Evolutionary conservation across 1,139 yeast species (phyloP).

Genomic region (Hansenula sp.): DNA sequence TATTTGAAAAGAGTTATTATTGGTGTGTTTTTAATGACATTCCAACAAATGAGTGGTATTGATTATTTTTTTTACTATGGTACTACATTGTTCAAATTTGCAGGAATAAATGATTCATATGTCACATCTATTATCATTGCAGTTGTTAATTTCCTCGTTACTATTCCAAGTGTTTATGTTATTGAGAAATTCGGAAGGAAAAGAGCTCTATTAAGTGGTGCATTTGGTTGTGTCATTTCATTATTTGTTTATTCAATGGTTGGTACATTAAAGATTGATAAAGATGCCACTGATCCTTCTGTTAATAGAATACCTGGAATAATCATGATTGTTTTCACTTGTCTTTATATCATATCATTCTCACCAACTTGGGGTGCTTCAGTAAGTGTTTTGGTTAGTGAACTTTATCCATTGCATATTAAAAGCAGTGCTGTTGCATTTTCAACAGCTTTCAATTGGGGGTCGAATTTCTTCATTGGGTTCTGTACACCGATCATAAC

Average conservation of each 20-base stretch:
- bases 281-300: conserved; percentile 30
- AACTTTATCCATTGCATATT: conserved; percentile 71
- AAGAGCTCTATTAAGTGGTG: conserved; percentile 55
- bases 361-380: conserved; percentile 88
- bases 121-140: conserved; percentile 66
- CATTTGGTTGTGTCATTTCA: conserved; percentile 56
- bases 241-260: conserved; percentile 62
- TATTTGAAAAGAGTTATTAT: conserved; percentile 39
- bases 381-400: conserved; percentile 70
- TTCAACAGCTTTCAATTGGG: conserved; percentile 73
- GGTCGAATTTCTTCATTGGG: conserved; percentile 70
- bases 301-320: conserved; percentile 34
- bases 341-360: conserved; percentile 71
- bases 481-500: conserved; percentile 70
- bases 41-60: conserved; percentile 53
- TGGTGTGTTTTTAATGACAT: conserved; percentile 42
- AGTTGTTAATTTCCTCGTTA: conserved; percentile 68
- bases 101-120: conserved; percentile 41
- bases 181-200: conserved; percentile 73
- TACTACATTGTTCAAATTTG: conserved; percentile 45
- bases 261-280: conserved; percentile 44
- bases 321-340: conserved; percentile 71
- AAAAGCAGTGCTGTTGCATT: conserved; percentile 75
- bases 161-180: conserved; percentile 62
- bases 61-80: conserved; percentile 57